These are phyloP conservation scores for Rutstroemia sydowiana DNA, from an alignment of 2,329 filamentous ascomycete species.

Conservation along the genomic window DNA sequence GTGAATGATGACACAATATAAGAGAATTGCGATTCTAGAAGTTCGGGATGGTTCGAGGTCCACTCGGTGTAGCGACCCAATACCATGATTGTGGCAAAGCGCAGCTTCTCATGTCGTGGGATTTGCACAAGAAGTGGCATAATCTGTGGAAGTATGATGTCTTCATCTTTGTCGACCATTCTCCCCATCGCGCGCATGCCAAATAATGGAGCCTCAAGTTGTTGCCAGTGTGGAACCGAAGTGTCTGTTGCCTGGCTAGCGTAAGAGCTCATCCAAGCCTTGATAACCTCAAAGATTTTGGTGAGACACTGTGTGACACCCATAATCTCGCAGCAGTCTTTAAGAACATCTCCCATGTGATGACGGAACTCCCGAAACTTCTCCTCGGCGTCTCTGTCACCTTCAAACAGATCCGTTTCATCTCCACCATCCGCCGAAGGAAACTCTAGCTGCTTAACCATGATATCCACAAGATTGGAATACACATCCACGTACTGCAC, in stretches of 20 bases:
- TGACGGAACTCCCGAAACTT: conserved; percentile 96
- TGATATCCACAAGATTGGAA: conserved; percentile 82
- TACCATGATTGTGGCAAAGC: conserved; percentile 97
- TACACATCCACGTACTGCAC: conserved; percentile 73
- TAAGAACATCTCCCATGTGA: conserved; percentile 94
- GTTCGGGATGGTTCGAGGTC: conserved; percentile 90
- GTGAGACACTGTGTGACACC: conserved; percentile 83
- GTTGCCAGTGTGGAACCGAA: conserved; percentile 88
- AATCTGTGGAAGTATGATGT: conserved; percentile 77
- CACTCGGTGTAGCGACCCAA: conserved; percentile 95
- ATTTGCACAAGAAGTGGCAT: conserved; percentile 93
- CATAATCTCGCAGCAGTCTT: conserved; percentile 95
- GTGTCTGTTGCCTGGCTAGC: conserved; percentile 65
- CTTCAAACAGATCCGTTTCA: conserved; percentile 83
- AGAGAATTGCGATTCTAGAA: conserved; percentile 84
- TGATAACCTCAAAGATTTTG: conserved; percentile 81
- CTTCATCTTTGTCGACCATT: conserved; percentile 89
- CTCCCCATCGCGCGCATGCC: conserved; percentile 92
- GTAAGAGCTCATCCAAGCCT: conserved; percentile 80
- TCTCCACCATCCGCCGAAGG: conserved; percentile 62
- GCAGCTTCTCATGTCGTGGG: conserved; percentile 93
- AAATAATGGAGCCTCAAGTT: conserved; percentile 90
- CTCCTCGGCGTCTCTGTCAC: conserved; percentile 90
- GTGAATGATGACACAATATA: conserved; percentile 94
- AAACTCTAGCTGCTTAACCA: conserved; percentile 85